phyloP scores from a whole-genome alignment of 139 green algal species.

The Auxenochlorella pyrenoidosa region DNA sequence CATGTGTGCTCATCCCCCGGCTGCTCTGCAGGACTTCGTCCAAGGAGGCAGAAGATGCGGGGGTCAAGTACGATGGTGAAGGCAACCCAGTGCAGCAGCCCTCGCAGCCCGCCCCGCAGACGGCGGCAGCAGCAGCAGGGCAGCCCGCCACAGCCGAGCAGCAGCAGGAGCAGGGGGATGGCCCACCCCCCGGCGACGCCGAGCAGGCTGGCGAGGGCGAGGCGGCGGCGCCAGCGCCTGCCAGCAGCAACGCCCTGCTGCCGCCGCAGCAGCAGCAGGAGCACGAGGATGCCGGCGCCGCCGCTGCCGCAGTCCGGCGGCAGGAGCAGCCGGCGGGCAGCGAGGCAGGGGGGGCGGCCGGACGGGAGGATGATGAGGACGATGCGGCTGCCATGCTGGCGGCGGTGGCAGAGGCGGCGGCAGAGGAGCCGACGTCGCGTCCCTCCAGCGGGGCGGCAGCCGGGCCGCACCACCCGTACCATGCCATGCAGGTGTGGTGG shows the following conservation, averaged over 20 bases:
- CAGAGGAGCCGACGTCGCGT: background rate
- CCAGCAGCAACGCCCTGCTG: background rate
- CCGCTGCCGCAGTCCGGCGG: background rate
- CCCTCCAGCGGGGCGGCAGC: background rate
- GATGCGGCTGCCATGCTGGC: slow-evolving; percentile 18
- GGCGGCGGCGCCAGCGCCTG: background rate
- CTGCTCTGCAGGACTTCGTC: background rate
- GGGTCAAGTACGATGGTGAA: background rate
- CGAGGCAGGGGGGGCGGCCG: background rate
- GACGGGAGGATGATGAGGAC: background rate
- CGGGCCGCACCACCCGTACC: background rate
- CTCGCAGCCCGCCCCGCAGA: background rate
- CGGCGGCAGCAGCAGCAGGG: background rate
- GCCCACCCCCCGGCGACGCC: background rate
- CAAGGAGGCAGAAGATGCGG: background rate
- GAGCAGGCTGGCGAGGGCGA: background rate
- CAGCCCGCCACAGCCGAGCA: background rate
- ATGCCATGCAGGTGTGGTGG: background rate
- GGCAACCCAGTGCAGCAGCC: background rate
- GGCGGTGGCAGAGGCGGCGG: slow-evolving; percentile 18
- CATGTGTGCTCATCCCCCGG: background rate
- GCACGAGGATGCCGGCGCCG: background rate
- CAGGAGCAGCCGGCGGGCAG: background rate
- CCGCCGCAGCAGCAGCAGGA: background rate
- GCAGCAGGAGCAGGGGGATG: background rate